Evolutionary conservation across 2,329 filamentous ascomycete species (phyloP), one percentile per base, ranked within the genome.

Genomic region (Exophiala bonariae): DNA sequence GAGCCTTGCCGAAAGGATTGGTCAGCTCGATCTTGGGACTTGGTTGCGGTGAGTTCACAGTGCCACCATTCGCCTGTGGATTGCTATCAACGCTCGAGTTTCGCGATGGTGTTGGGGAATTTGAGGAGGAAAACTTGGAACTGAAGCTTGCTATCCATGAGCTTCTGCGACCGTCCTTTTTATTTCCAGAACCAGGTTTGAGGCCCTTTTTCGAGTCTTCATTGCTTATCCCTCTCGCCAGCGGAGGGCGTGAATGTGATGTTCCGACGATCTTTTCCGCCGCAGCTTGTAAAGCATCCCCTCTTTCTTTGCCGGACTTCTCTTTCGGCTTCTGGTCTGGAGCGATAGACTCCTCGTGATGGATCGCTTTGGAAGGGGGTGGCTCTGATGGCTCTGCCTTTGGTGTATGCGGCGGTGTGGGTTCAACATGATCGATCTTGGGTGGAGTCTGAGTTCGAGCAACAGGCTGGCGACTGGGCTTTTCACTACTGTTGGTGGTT

Each of bases 111-210:
- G 77, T 66, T 63, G 66, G 14, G 73, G 73, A 20, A 37, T 39
- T 42, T 14, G 41, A 48, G n/a, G 82, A 83, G 2, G 87, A 90
- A 71, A 97, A 96, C 65, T 95, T 96, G 57, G 89, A 92, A 55
- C 89, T 95, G 57, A 97, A 82, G 63, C 83, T 96, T 47, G 88
- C 89, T 62, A 97, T 91, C 93, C 93, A 99, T 11, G 91, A 96
- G 53, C 83, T 85, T 45, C 82, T 72, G 55, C 89, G 80, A 43
- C 81, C 76, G 36, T 58, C 53, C 26, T 57, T 56, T 43, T 57
- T 59, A 33, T 41, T 52, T 13, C 45, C 35, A 10, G 37, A 38
- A 11, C 37, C 37, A 17, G 36, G 26, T 30, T 39, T 52, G 16
- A 41, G 28, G 18, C 28, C 26, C 41, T 50, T 50, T 38, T 52